Base-by-base conservation (phyloP, 2,329 filamentous ascomycete genomes). In the Colletotrichum trifolii region DNA sequence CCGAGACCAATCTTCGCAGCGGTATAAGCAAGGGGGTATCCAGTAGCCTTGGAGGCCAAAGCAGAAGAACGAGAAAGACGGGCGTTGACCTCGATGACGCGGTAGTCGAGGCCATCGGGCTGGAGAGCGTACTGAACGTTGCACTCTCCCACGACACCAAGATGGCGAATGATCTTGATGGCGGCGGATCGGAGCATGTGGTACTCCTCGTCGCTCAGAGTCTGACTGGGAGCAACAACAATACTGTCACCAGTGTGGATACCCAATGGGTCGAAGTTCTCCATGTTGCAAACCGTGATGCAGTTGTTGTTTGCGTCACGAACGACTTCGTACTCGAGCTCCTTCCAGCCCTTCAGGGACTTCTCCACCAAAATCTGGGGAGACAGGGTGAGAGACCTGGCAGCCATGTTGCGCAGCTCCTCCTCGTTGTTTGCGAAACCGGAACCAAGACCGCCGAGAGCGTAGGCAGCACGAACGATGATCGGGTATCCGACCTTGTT, bases 221-320 rank as follows among this genome's bases (percentile, higher is more conserved):
- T 99, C 82, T 99, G 96, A 81, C 92, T 96, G 54, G 96, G 96
- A 45, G 96, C 96, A 66, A 98, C 95, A 68, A 99, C 96, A 73
- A 99, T 99, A 73, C 94, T 97, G 84, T 99, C 96, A 82, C 96
- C 96, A 50, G 96, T 99, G 81, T 99, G 96, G 60, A 97, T 96
- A 74, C 96, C 96, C 42, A 99, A 88, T 69, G 96, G 96, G 75
- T 98, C 96, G 73, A 98, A 98, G 86, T 98, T 98, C 80, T 97
- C 93, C 67, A 68, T 68, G 67, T 68, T 68, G 57, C 67, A 68
- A 42, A 68, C 67, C 46, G 67, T 68, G 17, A 68, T 68, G n/a
- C 96, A 98, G 87, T 99, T 99, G 86, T 98, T 96, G 78, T 92
- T 90, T 58, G 93, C 95, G 79, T 99, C 96, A 73, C 96, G 92